phyloP scores from a whole-genome alignment of 2,329 filamentous ascomycete species.

The Colletotrichum ledebouriae region DNA sequence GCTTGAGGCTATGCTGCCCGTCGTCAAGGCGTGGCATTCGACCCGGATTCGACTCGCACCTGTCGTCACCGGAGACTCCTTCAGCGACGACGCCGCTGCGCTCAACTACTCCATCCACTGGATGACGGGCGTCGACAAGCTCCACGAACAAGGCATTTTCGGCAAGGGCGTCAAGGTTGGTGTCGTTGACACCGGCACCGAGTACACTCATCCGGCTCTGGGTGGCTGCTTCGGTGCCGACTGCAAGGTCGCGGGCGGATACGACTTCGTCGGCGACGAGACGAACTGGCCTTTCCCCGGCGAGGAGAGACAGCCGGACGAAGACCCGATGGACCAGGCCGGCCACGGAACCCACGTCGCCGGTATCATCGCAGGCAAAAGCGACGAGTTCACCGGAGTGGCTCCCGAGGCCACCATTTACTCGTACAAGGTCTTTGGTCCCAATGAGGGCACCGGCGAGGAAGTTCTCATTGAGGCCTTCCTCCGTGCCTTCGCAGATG shows the following conservation, averaged over 20 bases:
- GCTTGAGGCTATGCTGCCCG: conserved; percentile 37
- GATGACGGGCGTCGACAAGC: conserved; percentile 55
- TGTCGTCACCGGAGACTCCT: conserved; percentile 27
- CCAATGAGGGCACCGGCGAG: conserved; percentile 34
- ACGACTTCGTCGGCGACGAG: conserved; percentile 47
- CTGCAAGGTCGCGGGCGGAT: conserved; percentile 49
- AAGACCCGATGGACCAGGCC: conserved; percentile 66
- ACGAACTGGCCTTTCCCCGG: conserved; percentile 43
- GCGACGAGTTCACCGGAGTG: conserved; percentile 29
- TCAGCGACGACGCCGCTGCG: conserved; percentile 36
- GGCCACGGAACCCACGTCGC: conserved; percentile 73
- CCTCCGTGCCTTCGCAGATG: conserved; percentile 38
- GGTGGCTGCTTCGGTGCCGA: conserved; percentile 63
- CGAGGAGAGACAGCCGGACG: conserved; percentile 54
- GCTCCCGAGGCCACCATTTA: conserved; percentile 38
- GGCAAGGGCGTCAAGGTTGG: conserved; percentile 56
- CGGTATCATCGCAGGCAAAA: conserved; percentile 22
- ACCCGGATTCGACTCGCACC: conserved; percentile 37
- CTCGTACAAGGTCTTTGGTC: conserved; percentile 40
- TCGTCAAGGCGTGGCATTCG: conserved; percentile 41
- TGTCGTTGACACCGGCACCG: conserved; percentile 56
- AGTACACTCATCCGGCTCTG: conserved; percentile 57
- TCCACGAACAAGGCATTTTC: conserved; percentile 54
- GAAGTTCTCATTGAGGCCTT: conserved; percentile 41
- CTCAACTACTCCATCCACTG: conserved; percentile 53